Base-by-base conservation (phyloP, 1,139 yeast genomes). In the Saccharomyces hybrid region DNA sequence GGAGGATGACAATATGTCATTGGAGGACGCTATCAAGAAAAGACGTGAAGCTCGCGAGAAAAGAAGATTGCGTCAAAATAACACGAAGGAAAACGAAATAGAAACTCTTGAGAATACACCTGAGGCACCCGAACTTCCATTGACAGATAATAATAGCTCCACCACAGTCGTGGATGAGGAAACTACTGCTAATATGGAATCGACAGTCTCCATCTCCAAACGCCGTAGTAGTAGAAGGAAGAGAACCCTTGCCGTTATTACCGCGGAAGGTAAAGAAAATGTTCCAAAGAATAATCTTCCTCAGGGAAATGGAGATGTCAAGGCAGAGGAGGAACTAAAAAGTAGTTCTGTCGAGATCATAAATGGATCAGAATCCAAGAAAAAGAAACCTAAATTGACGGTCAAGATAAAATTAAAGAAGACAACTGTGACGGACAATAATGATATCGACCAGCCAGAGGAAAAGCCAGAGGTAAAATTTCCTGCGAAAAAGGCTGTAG, bases 11-110 rank as follows among this genome's bases (percentile, higher is more conserved):
- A 86, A 84, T 8, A 78, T 75, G 49, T 73, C 86, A 0, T 79
- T 86, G 44, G 93, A 86, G 61, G 89, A 80, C 54, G 90, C 89
- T 8, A 82, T 85, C 56, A 74, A 71, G 52, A 78, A 86, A 61
- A 86, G 84, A 64, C 82, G 86, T 62, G 76, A 70, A 25, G 66
- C 75, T n/a, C 64, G 74, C 59, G 68, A 74, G 57, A 59, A 70
- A 61, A 62, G 79, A 63, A 64, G 66, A 44, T 57, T 59, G 47
- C 58, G 59, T 54, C 58, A 54, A 62, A 58, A 32, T 13, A 19
- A 19, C 19, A 19, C 19, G 19, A 19, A 19, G 19, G 51, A 29
- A 2, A 53, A 48, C 29, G 32, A 28, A 48, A 50, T 53, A 11
- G 50, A 48, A 59, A 66, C 59, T 55, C 60, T 57, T n/a, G 73